Percentiles rank a stretch among this genome's conserved stretches.
phyloP scores from a whole-genome alignment of 768 basidiomycete species.

The Pleurotus tuber-regium region DNA sequence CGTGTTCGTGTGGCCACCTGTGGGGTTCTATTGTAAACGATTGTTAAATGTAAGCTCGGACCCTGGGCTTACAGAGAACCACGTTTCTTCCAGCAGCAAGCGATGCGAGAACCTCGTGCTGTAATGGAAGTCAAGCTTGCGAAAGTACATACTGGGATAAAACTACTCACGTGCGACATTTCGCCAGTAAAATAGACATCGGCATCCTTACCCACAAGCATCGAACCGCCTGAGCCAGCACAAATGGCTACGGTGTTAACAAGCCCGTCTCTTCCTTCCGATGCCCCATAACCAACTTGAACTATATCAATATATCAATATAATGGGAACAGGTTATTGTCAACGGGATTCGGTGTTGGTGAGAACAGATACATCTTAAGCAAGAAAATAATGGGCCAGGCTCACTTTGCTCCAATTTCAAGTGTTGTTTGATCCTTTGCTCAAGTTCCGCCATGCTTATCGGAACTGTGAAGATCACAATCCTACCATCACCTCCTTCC shows the following conservation, averaged over 20 bases:
- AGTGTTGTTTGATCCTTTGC: constrained; percentile 64
- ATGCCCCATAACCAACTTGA: constrained; percentile 57
- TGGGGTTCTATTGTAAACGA: constrained; percentile 4
- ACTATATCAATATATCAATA: constrained; percentile 35
- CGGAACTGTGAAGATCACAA: constrained; percentile 60
- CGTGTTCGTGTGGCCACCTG: constrained; percentile 91
- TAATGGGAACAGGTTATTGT: too few relatives aligned
- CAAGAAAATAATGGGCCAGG: constrained; percentile 13
- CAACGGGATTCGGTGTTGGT: constrained; percentile 13
- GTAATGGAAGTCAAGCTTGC: constrained; percentile 14
- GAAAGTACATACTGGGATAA: constrained; percentile 15
- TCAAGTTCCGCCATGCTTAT: constrained; percentile 61
- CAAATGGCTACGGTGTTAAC: constrained; percentile 79
- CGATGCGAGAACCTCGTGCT: constrained; percentile 88
- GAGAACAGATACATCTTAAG: constrained; percentile 20
- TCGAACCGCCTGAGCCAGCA: constrained; percentile 83
- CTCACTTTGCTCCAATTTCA: constrained; percentile 60
- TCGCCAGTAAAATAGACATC: constrained; percentile 94
- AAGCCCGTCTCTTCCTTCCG: constrained; percentile 23
- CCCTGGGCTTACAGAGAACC: constrained; percentile 66
- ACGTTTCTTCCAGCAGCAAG: constrained; percentile 76
- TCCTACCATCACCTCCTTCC: constrained; percentile 65
- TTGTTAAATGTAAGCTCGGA: background rate
- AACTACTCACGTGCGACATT: constrained; percentile 72
- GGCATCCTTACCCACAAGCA: constrained; percentile 69